These are phyloP conservation scores for Ramularia collo-cygni DNA, from an alignment of 2,329 filamentous ascomycete genomes.

Conservation along the genomic window DNA sequence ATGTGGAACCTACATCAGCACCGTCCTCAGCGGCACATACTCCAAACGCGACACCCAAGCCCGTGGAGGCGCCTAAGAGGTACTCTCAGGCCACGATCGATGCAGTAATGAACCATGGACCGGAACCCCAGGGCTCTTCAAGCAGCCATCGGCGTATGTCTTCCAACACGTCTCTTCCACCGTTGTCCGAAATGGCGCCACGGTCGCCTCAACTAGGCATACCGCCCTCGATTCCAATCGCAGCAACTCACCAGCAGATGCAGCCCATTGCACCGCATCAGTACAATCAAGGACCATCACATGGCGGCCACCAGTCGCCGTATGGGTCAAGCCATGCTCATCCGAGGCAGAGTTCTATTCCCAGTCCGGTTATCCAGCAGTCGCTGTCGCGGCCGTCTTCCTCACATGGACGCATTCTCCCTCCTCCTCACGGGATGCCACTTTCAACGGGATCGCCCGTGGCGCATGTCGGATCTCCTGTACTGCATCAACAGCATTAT, in stretches of 20 bases:
- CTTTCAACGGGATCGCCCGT: conserved; percentile 28
- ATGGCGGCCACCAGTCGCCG: conserved; percentile 31
- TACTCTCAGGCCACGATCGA: conserved; percentile 31
- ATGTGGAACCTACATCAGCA: conserved; percentile 8
- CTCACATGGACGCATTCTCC: conserved; percentile 32
- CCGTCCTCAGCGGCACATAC: conserved; percentile 14
- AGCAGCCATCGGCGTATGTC: conserved; percentile 23
- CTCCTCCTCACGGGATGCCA: conserved; percentile 32
- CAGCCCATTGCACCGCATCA: conserved; percentile 22
- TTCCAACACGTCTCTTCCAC: conserved; percentile 28
- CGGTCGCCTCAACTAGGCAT: conserved; percentile 27
- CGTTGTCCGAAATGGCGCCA: conserved; percentile 30
- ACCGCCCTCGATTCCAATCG: conserved; percentile 20
- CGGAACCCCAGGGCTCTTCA: conserved; percentile 27
- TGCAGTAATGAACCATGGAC: conserved; percentile 31
- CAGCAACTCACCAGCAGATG: conserved; percentile 13
- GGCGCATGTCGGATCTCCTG: conserved; percentile 12
- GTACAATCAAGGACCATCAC: conserved; percentile 31
- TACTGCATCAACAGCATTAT: conserved; percentile 11
- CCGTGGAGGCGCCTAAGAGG: conserved; percentile 15
- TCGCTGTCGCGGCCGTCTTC: conserved; percentile 27
- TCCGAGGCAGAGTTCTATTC: conserved; percentile 18
- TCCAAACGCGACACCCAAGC: conserved; percentile 11
- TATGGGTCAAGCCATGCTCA: conserved; percentile 29
- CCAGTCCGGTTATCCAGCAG: conserved; percentile 29